phyloP scores from a whole-genome alignment of 2,329 filamentous ascomycete species.

The Fusarium staphyleae region DNA sequence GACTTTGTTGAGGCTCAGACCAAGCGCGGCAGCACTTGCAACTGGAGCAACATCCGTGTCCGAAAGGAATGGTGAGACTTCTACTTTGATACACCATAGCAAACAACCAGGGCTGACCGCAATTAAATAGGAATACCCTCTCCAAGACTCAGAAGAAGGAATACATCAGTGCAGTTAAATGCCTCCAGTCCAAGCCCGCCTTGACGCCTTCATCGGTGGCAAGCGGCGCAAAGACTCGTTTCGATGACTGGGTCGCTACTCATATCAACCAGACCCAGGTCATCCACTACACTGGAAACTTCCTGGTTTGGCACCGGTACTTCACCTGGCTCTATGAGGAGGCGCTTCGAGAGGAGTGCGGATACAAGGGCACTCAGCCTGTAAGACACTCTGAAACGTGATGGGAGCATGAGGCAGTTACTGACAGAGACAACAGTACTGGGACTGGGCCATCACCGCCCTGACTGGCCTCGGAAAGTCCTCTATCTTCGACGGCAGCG shows the following conservation, averaged over 20 bases:
- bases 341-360: constrained; percentile 44
- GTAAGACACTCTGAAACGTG: constrained; percentile 26
- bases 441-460: constrained; percentile 54
- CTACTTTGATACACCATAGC: no score
- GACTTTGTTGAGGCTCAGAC: constrained; percentile 20
- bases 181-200: constrained; percentile 50
- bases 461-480: constrained; percentile 49
- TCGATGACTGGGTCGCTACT: constrained; percentile 58
- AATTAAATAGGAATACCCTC: constrained; percentile 31
- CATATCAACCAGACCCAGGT: constrained; percentile 56
- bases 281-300: constrained; percentile 52
- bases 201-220: constrained; percentile 45
- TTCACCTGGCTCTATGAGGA: constrained; percentile 45
- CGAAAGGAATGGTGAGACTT: constrained; percentile 46
- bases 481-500: constrained; percentile 58
- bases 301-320: constrained; percentile 45
- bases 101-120: neutral
- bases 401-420: neutral
- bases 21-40: constrained; percentile 39
- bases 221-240: constrained; percentile 53
- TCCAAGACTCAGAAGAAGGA: constrained; percentile 39
- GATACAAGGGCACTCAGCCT: constrained; percentile 51
- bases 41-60: constrained; percentile 41
- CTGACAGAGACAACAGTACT: constrained; percentile 47
- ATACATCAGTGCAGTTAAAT: constrained; percentile 56